Base-by-base conservation (phyloP, 345 rosid genomes). In the Eucalyptus camaldulensis region DNA sequence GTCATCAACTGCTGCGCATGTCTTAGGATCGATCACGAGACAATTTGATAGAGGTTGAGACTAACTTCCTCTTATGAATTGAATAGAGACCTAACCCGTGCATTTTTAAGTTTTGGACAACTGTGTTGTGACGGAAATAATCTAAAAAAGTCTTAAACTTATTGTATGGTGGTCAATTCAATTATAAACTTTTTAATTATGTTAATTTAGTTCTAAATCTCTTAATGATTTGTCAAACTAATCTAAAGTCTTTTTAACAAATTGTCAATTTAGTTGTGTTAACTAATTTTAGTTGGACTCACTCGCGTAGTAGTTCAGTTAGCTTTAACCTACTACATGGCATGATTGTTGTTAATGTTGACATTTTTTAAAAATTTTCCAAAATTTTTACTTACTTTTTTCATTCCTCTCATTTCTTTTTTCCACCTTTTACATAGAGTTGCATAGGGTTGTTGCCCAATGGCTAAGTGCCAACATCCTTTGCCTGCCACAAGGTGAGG, bases 261-360 rank as follows among this genome's bases (percentile, higher is more conserved):
- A 53, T 21, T 53, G 10, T 53, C 58, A 56, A 56, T 56, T 56
- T 56, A 56, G 29, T 56, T 6, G 5, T 56, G 27, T 10, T 25
- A 4, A 1, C 62, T 24, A 10, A 56, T 24, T 56, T 56, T 56
- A 56, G 29, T 56, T 56, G 13, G 29, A 56, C 13, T 56, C 0
- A 3, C 29, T 10, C 0, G 24, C 0, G 2, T 9, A 25, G 62
- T 1, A 1, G 13, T 24, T 1, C 2, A 56, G 0, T 56, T 0
- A 24, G 0, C 1, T 0, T 56, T 10, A 56, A 22, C 62, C 29
- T 56, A 24, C 3, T 19, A 56, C 2, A 25, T 24, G 29, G 12
- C 3, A 22, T 9, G 1, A 24, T 3, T 1, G 0, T 24, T 56
- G 6, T 13, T 53, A 53, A 53, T 1, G 10, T 53, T 21, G 25